Evolutionary conservation across 2,329 filamentous ascomycete genomes (phyloP).

Genomic region (Zelopaecilomyces penicillatus): DNA sequence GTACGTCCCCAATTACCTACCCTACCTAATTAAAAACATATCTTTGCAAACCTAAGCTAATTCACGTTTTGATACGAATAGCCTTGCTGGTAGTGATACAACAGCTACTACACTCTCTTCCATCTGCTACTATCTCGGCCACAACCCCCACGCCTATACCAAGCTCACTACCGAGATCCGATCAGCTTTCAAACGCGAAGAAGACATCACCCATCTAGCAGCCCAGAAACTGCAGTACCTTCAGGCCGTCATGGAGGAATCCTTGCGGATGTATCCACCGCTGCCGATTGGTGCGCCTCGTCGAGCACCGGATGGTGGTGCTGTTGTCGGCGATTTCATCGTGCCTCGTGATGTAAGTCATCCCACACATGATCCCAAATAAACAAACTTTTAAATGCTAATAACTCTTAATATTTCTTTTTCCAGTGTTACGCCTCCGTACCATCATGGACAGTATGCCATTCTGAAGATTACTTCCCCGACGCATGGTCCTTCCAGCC

Average conservation of each 20-base stretch:
- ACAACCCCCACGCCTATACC: slow-evolving; percentile 19
- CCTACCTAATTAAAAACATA: no score
- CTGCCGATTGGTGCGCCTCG: slow-evolving; percentile 29
- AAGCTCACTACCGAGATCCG: slow-evolving; percentile 27
- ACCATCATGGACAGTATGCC: slow-evolving; percentile 35
- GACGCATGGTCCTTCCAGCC: slow-evolving; percentile 37
- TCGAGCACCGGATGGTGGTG: slow-evolving; percentile 19
- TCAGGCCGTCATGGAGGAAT: slow-evolving; percentile 42
- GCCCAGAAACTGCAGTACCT: slow-evolving; percentile 29
- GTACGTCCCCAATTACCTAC: no score
- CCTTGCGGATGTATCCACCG: slow-evolving; percentile 37
- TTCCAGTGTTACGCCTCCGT: slow-evolving; percentile 27
- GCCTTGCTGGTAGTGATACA: slow-evolving; percentile 24
- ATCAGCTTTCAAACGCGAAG: slow-evolving; percentile 3
- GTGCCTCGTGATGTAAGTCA: no score
- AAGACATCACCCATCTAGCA: slow-evolving; percentile 9
- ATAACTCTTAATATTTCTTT: no score
- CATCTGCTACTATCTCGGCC: slow-evolving; percentile 19
- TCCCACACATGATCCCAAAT: no score
- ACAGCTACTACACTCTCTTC: slow-evolving; percentile 22
- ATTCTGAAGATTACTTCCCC: slow-evolving; percentile 34
- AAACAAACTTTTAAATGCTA: no score
- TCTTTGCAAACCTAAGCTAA: no score
- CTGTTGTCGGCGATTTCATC: slow-evolving; percentile 22
- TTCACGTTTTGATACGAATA: no score